phyloP scores from a whole-genome alignment of 495 filamentous ascomycete genomes.

The Penicillium diatomitis region DNA sequence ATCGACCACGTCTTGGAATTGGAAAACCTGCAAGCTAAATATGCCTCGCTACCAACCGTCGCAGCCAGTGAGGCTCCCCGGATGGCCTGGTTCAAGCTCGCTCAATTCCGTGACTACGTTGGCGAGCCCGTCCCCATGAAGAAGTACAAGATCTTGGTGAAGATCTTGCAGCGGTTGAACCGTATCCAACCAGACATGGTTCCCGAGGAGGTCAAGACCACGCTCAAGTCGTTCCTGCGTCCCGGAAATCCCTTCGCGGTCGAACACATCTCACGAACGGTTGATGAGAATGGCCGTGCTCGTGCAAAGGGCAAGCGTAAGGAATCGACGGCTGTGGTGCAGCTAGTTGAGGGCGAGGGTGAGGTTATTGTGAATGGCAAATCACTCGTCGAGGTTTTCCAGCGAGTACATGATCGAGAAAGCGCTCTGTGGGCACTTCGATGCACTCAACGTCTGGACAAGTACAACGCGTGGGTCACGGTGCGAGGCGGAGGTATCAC shows the following conservation, averaged over 20 bases:
- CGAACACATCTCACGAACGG: constrained; percentile 39
- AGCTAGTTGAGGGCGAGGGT: constrained; percentile 83
- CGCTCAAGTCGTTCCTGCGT: constrained; percentile 62
- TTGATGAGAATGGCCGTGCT: constrained; percentile 69
- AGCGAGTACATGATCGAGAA: constrained; percentile 85
- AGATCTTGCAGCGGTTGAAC: constrained; percentile 70
- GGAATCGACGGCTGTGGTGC: constrained; percentile 71
- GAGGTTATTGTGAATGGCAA: constrained; percentile 87
- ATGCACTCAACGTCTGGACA: constrained; percentile 73
- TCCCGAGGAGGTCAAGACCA: constrained; percentile 54
- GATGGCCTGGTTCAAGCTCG: constrained; percentile 74
- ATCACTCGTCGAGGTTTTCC: constrained; percentile 66
- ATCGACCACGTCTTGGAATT: constrained; percentile 75
- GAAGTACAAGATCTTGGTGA: constrained; percentile 67
- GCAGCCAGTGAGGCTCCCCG: constrained; percentile 55
- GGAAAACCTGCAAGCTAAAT: constrained; percentile 56
- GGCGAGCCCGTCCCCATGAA: constrained; percentile 71
- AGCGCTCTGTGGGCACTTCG: constrained; percentile 87
- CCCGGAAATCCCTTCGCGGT: constrained; percentile 62
- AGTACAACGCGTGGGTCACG: constrained; percentile 91
- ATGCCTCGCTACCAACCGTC: constrained; percentile 62
- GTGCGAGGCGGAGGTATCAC: constrained; percentile 82
- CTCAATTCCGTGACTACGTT: constrained; percentile 62
- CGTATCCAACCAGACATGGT: constrained; percentile 73
- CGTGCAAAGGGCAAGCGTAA: constrained; percentile 78